Evolutionary conservation across 164 flowering plant genomes (phyloP), one percentile per base, ranked within the genome.

Genomic region (Kingdonia uniflora): DNA sequence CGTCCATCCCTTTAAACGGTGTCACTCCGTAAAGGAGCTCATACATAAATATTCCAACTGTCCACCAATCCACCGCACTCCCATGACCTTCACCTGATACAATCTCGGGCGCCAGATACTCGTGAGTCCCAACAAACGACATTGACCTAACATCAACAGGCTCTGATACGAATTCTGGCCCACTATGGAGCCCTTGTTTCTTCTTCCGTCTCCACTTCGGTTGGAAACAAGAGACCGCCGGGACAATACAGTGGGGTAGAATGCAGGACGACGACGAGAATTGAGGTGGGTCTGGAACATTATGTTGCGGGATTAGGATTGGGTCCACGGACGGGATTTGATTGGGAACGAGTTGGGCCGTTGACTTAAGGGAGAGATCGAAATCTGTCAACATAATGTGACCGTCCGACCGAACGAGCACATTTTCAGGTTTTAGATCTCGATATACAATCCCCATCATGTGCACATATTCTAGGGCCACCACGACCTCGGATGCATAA

Each of bases 1-100:
- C 87, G 10, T 69, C 62, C 12, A 52, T 59, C 14, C 85, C 94
- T 0, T 76, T 70, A 42, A 90, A 90, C 0, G 97, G 97, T 0
- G 97, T 90, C 2, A 70, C 63, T 11, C 97, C 95, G 66, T 84
- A 90, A 11, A 90, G 68, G 71, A 90, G 62, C 65, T 90, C 97
- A 78, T 84, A 87, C 47, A 90, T 55, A 64, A 90, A 90, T 14
- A 90, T 67, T 16, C 95, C 97, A 0, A 84, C 56, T 38, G 97
- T 81, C 97, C 95, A 90, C 97, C 97, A 90, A 60, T 90, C 97
- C 3, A 90, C 95, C 8, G 91, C 87, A 56, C 71, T 90, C 2
- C 95, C 94, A 69, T 90, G 97, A 51, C 80, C 66, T 49, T 73
- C 49, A 0, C 95, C 95, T 22, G 82, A 56, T 0, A 88, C 90